These are phyloP conservation scores for Euryodendron excelsum DNA, from an alignment of 148 eudicot genomes.

Conservation along the genomic window DNA sequence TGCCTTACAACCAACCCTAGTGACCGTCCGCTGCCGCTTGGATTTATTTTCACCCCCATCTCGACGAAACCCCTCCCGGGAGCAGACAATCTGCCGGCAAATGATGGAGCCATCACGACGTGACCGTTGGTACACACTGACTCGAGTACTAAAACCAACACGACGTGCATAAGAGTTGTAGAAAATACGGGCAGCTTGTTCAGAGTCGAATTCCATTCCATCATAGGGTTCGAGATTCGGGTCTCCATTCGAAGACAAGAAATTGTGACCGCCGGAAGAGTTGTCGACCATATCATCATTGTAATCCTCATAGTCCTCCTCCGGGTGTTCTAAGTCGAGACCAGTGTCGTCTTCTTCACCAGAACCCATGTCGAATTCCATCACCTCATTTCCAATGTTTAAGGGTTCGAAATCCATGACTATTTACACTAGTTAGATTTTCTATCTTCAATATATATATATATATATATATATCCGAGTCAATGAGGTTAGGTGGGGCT, in stretches of 20 bases:
- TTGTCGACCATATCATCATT: background rate
- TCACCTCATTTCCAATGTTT: conserved; percentile 13
- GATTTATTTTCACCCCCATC: conserved; percentile 15
- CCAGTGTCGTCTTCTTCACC: conserved; percentile 13
- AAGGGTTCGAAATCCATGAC: conserved; percentile 21
- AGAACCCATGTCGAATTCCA: conserved; percentile 14
- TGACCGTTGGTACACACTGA: conserved; percentile 23
- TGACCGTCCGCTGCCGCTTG: conserved; percentile 20
- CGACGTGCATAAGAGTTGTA: conserved; percentile 32
- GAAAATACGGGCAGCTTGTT: conserved; percentile 26
- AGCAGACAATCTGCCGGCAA: conserved; percentile 25
- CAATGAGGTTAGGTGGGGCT: background rate
- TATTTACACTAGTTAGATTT: background rate
- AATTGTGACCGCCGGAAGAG: conserved; percentile 1
- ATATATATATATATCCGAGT: background rate
- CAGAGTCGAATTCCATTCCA: conserved; percentile 34
- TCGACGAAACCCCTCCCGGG: conserved; percentile 26
- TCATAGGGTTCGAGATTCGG: conserved; percentile 23
- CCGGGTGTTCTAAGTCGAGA: conserved; percentile 4
- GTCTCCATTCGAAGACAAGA: background rate
- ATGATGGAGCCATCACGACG: conserved; percentile 24
- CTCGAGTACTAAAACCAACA: conserved; percentile 27
- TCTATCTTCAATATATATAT: background rate
- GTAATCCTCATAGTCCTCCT: conserved; percentile 13
- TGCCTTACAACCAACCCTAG: conserved; percentile 32